Base-by-base conservation (phyloP, 768 basidiomycete genomes). In the Russula ochroleuca region DNA sequence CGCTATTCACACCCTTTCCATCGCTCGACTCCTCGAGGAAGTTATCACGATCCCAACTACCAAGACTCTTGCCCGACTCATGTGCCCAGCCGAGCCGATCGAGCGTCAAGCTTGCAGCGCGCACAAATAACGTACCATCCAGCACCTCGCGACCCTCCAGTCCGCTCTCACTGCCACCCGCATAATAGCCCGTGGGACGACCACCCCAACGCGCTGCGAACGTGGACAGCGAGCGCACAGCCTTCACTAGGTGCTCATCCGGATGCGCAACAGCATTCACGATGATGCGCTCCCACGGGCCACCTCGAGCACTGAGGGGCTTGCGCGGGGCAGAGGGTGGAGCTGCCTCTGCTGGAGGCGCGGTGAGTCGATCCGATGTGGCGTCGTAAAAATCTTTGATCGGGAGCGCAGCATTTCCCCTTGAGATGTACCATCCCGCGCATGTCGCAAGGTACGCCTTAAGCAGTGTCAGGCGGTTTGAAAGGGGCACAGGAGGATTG, bases 81-180 rank as follows among this genome's bases (percentile, higher is more conserved):
- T 67, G 41, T 1, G 64, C 67, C 65, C 66, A 63, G 6, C 67
- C 67, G 1, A 68, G 58, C 28, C 59, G 54, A 28, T 79, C 75
- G 25, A 77, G 75, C 5, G 82, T 83, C 69, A 86, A 67, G 62
- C 79, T 79, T 4, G 85, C 86, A 0, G 76, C 75, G 50, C 86
- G 76, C 41, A 86, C 67, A 70, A 90, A 90, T 51, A 90, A 67
- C n/a, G 81, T 81, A 10, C 87, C 87, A 70, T 89, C 87, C 13
- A 83, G 68, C 38, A 75, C 70, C 57, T 82, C 81, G 9, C 78
- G 79, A 19, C 81, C 85, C 14, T 77, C 75, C 48, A 86, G 72
- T 69, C 31, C 73, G 15, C 58, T 59, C 2, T 67, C 57, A 13
- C 65, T 64, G 3, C 66, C 54, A 17, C 55, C 59, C 14, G 73